A percentile compares a stretch with the other conserved stretches of the same genome.
phyloP scores from a whole-genome alignment of 2,329 filamentous ascomycete genomes.

The Epichloe gansuensis region DNA sequence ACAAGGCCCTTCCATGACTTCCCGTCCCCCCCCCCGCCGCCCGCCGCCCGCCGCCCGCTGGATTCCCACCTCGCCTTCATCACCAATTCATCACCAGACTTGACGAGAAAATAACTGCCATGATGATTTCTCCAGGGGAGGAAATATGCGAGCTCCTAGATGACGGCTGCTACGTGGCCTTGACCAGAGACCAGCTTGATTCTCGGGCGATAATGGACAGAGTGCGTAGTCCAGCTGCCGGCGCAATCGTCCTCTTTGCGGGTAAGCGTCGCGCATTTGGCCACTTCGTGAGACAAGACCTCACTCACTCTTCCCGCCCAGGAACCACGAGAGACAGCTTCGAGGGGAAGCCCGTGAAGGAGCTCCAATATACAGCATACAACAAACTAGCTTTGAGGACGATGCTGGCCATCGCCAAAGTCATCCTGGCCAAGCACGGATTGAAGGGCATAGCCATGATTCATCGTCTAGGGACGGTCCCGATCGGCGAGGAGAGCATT shows the following conservation, averaged over 20 bases:
- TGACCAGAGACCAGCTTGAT: conserved; percentile 52
- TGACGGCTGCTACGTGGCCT: conserved; percentile 48
- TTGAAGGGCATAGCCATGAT: conserved; percentile 66
- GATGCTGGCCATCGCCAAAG: conserved; percentile 50
- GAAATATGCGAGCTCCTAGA: conserved; percentile 30
- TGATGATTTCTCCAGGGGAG: conserved; percentile 8
- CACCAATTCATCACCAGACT: background rate
- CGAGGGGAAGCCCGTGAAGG: conserved; percentile 54
- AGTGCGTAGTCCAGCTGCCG: conserved; percentile 60
- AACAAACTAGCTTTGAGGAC: conserved; percentile 54
- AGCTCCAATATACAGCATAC: conserved; percentile 67
- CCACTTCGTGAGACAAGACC: conserved; percentile 6
- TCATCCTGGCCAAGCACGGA: conserved; percentile 44
- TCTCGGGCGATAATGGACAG: conserved; percentile 44
- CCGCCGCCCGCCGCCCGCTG: background rate
- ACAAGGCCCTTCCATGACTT: background rate
- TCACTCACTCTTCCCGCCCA: conserved; percentile 16
- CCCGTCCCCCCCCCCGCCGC: background rate
- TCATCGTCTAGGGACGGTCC: conserved; percentile 74
- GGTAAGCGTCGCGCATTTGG: conserved; percentile 30
- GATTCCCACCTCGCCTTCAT: background rate
- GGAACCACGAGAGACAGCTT: conserved; percentile 71
- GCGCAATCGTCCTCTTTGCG: conserved; percentile 65
- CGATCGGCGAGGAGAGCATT: conserved; percentile 87
- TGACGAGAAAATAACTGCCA: background rate